Base-by-base conservation (phyloP, 208 protist species). In the Leishmania arabica region DNA sequence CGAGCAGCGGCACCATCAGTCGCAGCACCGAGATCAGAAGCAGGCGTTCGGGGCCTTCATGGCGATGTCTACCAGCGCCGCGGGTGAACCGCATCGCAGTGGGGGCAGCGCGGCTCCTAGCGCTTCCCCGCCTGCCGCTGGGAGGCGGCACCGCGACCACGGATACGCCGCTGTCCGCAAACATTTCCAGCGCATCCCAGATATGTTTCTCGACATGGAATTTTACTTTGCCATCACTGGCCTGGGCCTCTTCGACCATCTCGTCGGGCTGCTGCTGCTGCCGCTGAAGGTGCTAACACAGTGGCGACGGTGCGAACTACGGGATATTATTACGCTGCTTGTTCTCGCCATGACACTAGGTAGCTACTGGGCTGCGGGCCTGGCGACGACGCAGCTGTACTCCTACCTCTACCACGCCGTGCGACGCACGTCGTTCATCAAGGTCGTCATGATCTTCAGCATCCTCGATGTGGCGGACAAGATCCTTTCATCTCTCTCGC, bases 361-460 rank as follows among this genome's bases (percentile, higher is more conserved):
- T 17, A 81, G 77, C 66, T 81, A 81, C 77, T 60, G 77, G 24
- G 54, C 68, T 24, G 77, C 68, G 31, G 68, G 54, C 3, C 37
- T 51, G 54, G 77, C 53, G 24, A 81, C 77, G 19, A 75, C 77
- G 27, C 77, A 75, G 77, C 77, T 81, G 21, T 81, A 81, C 77
- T 66, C 77, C 2, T 81, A 75, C 27, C 77, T 81, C 53, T 81
- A 81, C 54, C 77, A 81, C 68, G 77, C 77, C 40, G 77, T 81
- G 54, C 77, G 77, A 19, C 77, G 77, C 69, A 81, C 77, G 37
- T 74, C 65, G 53, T 75, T 95, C 31, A 95, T 99, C 73, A 99
- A 99, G 83, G 85, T 99, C 21, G 98, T 99, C 79, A 97, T 99
- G 47, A 92, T 99, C n/a, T 99, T 96, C 75, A 98, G 97, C 87